Conservation (phyloP, 1,139 yeast species). For the Geotrichum candidum region DNA sequence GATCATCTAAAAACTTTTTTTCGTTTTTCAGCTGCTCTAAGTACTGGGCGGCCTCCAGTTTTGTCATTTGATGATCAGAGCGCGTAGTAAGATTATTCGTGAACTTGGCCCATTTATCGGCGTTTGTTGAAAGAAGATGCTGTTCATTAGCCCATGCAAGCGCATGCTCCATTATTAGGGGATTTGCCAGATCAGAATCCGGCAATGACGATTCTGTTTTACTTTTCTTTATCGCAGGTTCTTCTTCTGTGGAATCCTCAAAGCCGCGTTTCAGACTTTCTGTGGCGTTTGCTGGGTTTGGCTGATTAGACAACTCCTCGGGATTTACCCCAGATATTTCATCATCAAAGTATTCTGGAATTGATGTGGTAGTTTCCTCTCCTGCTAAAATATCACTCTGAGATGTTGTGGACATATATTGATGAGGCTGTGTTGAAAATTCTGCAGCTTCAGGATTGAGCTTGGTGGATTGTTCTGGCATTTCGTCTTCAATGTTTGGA, state of each 20-base stretch:
- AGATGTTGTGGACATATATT: not conserved
- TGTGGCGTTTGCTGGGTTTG: not conserved
- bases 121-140: not conserved
- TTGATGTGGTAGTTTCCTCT: not conserved
- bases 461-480: not conserved
- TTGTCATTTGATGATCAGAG: no score
- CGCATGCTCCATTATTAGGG: no score
- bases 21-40: not conserved
- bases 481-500: slow-evolving; percentile 19
- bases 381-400: not conserved
- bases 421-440: not conserved
- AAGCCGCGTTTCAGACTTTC: not conserved
- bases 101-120: not conserved
- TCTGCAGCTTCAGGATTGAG: not conserved
- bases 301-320: not conserved
- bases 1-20: not conserved
- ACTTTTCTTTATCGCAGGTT: no score
- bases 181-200: not conserved
- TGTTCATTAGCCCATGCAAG: no score
- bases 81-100: no score
- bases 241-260: no score
- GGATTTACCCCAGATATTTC: not conserved
- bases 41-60: not conserved
- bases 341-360: not conserved
- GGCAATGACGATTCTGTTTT: not conserved